phyloP scores from a whole-genome alignment of 495 filamentous ascomycete species.

The Durotheca rogersii region DNA sequence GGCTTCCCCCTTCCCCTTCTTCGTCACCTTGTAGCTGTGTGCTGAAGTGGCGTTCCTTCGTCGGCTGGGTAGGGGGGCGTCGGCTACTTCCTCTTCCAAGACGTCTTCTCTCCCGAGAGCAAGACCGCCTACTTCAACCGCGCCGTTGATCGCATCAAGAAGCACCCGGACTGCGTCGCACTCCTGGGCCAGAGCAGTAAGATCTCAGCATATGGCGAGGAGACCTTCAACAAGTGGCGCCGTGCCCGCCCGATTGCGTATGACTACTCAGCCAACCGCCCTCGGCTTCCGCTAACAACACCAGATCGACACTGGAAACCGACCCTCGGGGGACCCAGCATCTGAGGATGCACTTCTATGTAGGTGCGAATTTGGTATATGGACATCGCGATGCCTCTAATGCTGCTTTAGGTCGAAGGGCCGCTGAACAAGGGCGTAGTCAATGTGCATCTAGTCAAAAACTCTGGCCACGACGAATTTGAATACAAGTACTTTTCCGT shows the following conservation, averaged over 20 bases:
- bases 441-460: conserved; percentile 72
- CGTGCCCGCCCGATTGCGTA: conserved; percentile 82
- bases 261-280: conserved; percentile 24
- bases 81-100: conserved; percentile 74
- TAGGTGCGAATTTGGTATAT: conserved; percentile 39
- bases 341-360: conserved; percentile 84
- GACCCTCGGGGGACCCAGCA: conserved; percentile 79
- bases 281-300: conserved; percentile 12
- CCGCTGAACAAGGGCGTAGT: conserved; percentile 73
- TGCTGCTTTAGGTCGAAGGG: conserved; percentile 71
- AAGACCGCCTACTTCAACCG: conserved; percentile 86
- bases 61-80: conserved; percentile 63
- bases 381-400: conserved; percentile 14
- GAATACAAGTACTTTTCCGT: conserved; percentile 79
- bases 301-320: conserved; percentile 63
- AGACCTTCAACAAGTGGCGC: conserved; percentile 78
- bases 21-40: not conserved
- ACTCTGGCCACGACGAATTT: conserved; percentile 59
- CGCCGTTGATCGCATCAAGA: conserved; percentile 75
- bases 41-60: conserved; percentile 20
- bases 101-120: conserved; percentile 85
- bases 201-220: conserved; percentile 83
- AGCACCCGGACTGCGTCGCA: conserved; percentile 65
- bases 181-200: conserved; percentile 75
- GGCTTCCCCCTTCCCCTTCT: conserved; percentile 15